A percentile compares a stretch with the other conserved stretches of the same genome.
phyloP scores from a whole-genome alignment of 768 basidiomycete species.

The Boletus subparvulus region DNA sequence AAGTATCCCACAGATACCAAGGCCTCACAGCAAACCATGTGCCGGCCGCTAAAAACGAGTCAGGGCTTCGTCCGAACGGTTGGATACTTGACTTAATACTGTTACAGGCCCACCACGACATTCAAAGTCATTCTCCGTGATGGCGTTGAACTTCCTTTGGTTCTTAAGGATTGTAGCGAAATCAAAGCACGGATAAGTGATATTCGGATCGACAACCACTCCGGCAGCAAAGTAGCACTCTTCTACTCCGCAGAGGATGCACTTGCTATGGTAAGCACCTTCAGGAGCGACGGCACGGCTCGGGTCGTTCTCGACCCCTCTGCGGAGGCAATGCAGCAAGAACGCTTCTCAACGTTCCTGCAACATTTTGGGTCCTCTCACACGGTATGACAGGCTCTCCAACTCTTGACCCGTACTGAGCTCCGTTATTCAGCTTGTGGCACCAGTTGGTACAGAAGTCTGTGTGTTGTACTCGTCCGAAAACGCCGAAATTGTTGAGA shows the following conservation, averaged over 20 bases:
- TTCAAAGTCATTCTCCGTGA: constrained; percentile 53
- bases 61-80: constrained; percentile 2
- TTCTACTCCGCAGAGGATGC: constrained; percentile 56
- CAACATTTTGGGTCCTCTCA: constrained; percentile 52
- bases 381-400: constrained; percentile 41
- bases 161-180: constrained; percentile 42
- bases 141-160: constrained; percentile 49
- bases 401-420: neutral
- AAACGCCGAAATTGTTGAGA: constrained; percentile 44
- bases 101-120: constrained; percentile 25
- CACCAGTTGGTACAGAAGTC: constrained; percentile 49
- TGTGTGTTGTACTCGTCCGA: constrained; percentile 60
- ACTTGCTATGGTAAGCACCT: constrained; percentile 48
- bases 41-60: constrained; percentile 17
- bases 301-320: constrained; percentile 40
- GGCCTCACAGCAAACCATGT: constrained; percentile 10
- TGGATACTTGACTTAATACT: constrained; percentile 5
- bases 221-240: constrained; percentile 52
- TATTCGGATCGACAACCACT: constrained; percentile 35
- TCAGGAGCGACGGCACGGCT: constrained; percentile 53
- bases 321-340: constrained; percentile 43
- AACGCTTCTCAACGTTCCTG: constrained; percentile 49
- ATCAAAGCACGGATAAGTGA: constrained; percentile 38
- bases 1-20: constrained; percentile 25
- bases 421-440: constrained; percentile 50